Conservation (phyloP, 108 stramenopile genomes). For the Cyclostephanos invisitatus region DNA sequence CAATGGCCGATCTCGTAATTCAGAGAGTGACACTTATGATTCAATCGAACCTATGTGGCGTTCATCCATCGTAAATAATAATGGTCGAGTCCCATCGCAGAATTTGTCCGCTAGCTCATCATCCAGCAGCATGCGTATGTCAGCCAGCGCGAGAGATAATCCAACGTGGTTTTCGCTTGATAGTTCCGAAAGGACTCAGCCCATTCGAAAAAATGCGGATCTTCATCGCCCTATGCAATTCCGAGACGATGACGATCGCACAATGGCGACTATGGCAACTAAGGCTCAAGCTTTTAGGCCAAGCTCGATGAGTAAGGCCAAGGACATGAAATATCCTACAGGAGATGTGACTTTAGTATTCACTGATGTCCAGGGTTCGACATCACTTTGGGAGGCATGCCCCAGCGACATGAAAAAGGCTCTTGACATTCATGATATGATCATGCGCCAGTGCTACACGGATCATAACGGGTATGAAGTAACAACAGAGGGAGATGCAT, state of each 20-base stretch:
- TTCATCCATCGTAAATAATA: background rate
- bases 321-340: background rate
- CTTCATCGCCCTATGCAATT: background rate
- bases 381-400: slow-evolving; percentile 48
- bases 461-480: slow-evolving; percentile 46
- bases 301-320: background rate
- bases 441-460: slow-evolving; percentile 31
- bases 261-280: slow-evolving; percentile 7
- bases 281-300: slow-evolving; percentile 1
- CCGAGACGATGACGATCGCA: slow-evolving; percentile 1
- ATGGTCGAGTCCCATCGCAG: background rate
- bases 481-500: slow-evolving; percentile 36
- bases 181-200: background rate
- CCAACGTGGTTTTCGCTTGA: background rate
- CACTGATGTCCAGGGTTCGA: slow-evolving; percentile 49
- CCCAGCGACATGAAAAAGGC: slow-evolving; percentile 42
- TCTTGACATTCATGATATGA: slow-evolving; percentile 37
- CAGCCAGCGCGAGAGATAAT: background rate
- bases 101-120: background rate
- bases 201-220: background rate
- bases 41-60: background rate
- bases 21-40: background rate
- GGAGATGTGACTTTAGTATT: slow-evolving; percentile 8
- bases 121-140: slow-evolving; percentile 1
- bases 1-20: too few species aligned